These are phyloP conservation scores for Rhexocercosporidium sp. DNA, from an alignment of 2,329 filamentous ascomycete genomes.

Conservation along the genomic window DNA sequence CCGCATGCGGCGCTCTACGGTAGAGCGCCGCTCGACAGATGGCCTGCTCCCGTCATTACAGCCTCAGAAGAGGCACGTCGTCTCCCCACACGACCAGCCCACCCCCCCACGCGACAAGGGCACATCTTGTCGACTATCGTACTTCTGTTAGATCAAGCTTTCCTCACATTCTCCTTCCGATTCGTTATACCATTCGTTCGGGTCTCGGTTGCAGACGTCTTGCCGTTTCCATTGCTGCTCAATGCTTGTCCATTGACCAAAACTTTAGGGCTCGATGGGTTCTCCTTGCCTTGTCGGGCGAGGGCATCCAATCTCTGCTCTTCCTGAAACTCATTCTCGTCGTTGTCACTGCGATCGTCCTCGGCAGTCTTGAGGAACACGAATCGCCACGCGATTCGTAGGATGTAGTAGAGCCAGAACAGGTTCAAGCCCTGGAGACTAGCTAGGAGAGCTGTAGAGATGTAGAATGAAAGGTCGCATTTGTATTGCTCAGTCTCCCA, in stretches of 20 bases:
- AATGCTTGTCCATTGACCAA: slow-evolving; percentile 27
- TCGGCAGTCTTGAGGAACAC: slow-evolving; percentile 63
- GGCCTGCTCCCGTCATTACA: slow-evolving; percentile 1
- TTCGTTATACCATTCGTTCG: slow-evolving; percentile 30
- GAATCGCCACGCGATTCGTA: slow-evolving; percentile 76
- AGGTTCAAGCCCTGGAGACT: slow-evolving; percentile 76
- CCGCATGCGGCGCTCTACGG: neutral
- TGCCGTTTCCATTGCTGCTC: slow-evolving; percentile 27
- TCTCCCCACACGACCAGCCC: slow-evolving; percentile 4
- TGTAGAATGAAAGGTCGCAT: slow-evolving; percentile 70
- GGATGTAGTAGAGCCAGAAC: slow-evolving; percentile 82
- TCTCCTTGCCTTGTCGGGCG: slow-evolving; percentile 18
- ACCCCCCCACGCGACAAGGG: slow-evolving; percentile 17
- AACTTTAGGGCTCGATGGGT: slow-evolving; percentile 17
- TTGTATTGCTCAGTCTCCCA: slow-evolving; percentile 82
- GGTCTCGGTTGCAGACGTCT: slow-evolving; percentile 23
- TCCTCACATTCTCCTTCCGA: slow-evolving; percentile 30
- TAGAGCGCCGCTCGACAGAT: neutral
- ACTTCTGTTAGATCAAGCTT: slow-evolving; percentile 16
- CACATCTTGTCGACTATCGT: slow-evolving; percentile 4
- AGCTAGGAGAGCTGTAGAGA: slow-evolving; percentile 68
- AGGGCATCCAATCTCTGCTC: slow-evolving; percentile 32
- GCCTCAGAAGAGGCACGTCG: slow-evolving; percentile 8
- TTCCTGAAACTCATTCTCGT: slow-evolving; percentile 49
- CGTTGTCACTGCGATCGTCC: slow-evolving; percentile 77